A percentile compares a stretch with the other conserved stretches of the same genome.
Evolutionary conservation across 139 green algal genomes (phyloP).

Genomic region (Chlorella ohadii): DNA sequence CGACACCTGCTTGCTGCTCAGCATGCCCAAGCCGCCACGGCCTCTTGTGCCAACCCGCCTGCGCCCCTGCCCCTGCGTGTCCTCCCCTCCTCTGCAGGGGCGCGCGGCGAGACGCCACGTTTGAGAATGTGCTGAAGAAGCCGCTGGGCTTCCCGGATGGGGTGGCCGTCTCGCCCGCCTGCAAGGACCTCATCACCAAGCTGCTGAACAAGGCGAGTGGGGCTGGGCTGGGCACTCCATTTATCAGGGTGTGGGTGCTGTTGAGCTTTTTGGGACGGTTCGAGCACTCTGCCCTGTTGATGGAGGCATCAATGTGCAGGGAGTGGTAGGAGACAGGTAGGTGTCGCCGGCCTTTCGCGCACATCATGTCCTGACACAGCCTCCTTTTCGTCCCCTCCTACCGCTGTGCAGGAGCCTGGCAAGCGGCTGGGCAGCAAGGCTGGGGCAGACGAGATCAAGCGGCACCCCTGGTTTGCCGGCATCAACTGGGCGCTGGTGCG

Average conservation of each 20-base stretch:
- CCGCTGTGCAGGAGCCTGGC: constrained; percentile 39
- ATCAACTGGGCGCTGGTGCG: constrained; percentile 93
- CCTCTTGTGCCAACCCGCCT: no score
- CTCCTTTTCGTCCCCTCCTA: no score
- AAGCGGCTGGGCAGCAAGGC: constrained; percentile 69
- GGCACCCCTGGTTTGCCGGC: constrained; percentile 89
- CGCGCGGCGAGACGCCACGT: constrained; percentile 86
- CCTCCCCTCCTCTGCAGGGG: constrained; percentile 7
- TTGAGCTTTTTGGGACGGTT: no score
- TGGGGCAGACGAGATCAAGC: constrained; percentile 96
- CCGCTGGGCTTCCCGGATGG: constrained; percentile 84
- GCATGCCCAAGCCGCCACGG: no score
- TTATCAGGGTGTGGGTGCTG: no score
- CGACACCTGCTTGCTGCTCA: no score
- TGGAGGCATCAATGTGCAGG: no score
- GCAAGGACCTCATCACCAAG: constrained; percentile 78
- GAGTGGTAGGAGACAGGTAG: no score
- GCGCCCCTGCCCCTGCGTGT: neutral
- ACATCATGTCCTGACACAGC: no score
- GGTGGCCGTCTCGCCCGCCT: constrained; percentile 50
- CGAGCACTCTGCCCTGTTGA: no score
- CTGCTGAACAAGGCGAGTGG: constrained; percentile 83
- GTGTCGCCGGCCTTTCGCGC: no score
- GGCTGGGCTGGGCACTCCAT: no score
- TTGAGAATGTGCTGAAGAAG: constrained; percentile 94